Evolutionary conservation across 2,329 filamentous ascomycete species (phyloP).

Genomic region (Akanthomyces lecanii): DNA sequence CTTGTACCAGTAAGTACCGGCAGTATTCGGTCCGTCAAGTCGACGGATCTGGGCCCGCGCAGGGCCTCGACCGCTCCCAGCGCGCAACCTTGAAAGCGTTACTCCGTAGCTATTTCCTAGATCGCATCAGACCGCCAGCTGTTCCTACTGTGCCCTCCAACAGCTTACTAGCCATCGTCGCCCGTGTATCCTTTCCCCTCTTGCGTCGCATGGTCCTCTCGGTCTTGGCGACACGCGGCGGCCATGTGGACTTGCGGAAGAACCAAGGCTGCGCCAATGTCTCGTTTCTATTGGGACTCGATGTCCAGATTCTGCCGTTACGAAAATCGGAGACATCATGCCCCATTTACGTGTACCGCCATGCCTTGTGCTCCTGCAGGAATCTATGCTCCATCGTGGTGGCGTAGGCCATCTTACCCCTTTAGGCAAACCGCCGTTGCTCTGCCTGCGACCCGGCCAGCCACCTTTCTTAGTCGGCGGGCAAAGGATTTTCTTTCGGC

Average conservation of each 20-base stretch:
- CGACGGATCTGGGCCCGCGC: neutral
- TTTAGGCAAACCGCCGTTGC: neutral
- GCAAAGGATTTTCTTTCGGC: neutral
- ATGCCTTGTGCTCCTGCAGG: neutral
- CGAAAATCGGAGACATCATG: neutral
- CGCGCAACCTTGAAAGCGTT: neutral
- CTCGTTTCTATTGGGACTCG: too few relatives aligned
- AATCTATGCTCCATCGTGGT: neutral
- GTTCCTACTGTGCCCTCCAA: too few relatives aligned
- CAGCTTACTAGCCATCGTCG: too few relatives aligned
- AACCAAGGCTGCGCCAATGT: too few relatives aligned
- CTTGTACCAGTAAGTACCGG: neutral
- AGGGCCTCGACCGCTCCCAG: neutral
- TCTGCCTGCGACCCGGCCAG: neutral
- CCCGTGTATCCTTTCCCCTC: too few relatives aligned
- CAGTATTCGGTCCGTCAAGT: neutral
- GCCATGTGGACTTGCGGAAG: neutral
- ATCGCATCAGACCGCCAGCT: neutral
- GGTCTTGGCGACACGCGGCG: neutral
- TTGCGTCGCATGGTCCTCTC: neutral
- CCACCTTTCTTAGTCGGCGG: neutral
- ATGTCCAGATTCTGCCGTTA: neutral
- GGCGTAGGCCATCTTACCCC: neutral
- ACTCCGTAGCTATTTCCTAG: neutral
- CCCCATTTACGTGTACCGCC: neutral